phyloP scores from a whole-genome alignment of 2,329 filamentous ascomycete species.

The Ceratocystis harringtonii region DNA sequence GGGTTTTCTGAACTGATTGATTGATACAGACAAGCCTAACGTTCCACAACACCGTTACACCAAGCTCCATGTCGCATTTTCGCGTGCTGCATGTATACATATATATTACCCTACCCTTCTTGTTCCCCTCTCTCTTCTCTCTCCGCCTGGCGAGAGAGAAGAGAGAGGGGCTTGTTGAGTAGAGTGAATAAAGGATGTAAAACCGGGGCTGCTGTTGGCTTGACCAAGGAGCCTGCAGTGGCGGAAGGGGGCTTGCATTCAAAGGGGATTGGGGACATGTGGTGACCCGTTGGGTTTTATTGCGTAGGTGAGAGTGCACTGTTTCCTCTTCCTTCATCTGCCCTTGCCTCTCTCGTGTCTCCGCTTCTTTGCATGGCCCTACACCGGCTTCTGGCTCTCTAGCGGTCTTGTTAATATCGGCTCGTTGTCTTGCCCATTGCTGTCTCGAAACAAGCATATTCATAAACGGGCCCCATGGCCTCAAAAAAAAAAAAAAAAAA shows the following conservation, averaged over 20 bases:
- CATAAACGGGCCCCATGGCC: neutral
- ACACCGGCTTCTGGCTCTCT: too few species aligned
- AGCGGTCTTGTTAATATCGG: too few species aligned
- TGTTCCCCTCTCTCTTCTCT: neutral
- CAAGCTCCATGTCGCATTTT: neutral
- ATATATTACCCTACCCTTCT: neutral
- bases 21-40: neutral
- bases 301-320: neutral
- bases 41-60: slow-evolving; percentile 1
- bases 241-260: neutral
- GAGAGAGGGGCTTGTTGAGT: neutral
- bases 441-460: neutral
- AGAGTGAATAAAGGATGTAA: neutral
- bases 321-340: neutral
- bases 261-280: neutral
- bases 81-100: neutral
- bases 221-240: neutral
- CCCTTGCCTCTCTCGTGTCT: neutral
- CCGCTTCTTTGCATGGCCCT: neutral
- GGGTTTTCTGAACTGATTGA: neutral
- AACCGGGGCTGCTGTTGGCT: neutral
- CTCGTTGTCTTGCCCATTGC: too few species aligned
- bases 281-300: neutral
- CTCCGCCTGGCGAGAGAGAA: neutral
- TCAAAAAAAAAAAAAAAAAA: neutral